These are phyloP conservation scores for Zymoseptoria pseudotritici DNA, from an alignment of 2,329 filamentous ascomycete genomes.

Conservation along the genomic window DNA sequence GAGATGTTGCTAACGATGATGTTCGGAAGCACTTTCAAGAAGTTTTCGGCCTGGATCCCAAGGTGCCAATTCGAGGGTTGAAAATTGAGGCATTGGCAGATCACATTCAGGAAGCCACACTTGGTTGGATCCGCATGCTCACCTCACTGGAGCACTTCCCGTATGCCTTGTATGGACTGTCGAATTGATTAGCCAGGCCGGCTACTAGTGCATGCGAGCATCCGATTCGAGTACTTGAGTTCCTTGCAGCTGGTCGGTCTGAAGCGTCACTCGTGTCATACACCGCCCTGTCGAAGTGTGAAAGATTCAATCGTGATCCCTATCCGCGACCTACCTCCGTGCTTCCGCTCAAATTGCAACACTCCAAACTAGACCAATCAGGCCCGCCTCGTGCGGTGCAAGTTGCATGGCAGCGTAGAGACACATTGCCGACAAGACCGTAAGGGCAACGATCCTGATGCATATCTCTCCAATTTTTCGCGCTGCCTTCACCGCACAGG, in stretches of 20 bases:
- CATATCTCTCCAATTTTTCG: too few species aligned
- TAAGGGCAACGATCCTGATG: too few species aligned
- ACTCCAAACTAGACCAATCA: too few species aligned
- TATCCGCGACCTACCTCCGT: background rate
- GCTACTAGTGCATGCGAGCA: background rate
- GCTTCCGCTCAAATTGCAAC: too few species aligned
- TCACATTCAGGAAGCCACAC: constrained; percentile 23
- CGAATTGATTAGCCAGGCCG: background rate
- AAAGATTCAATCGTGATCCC: background rate
- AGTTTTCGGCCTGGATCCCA: constrained; percentile 64
- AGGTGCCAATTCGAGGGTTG: constrained; percentile 30
- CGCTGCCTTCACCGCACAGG: too few species aligned
- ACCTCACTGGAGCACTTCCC: constrained; percentile 48
- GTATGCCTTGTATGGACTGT: constrained; percentile 27
- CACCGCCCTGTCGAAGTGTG: background rate
- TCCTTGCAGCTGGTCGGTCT: background rate
- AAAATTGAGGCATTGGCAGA: constrained; percentile 29
- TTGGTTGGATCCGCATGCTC: constrained; percentile 33
- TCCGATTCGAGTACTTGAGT: background rate
- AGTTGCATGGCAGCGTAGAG: too few species aligned
- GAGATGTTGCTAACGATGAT: constrained; percentile 57
- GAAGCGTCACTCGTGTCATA: background rate
- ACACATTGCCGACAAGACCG: too few species aligned
- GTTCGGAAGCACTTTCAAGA: constrained; percentile 49
- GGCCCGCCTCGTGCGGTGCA: too few species aligned